These are phyloP conservation scores for Hansenula lynferdii DNA, from an alignment of 1,139 yeast species.

Conservation along the genomic window DNA sequence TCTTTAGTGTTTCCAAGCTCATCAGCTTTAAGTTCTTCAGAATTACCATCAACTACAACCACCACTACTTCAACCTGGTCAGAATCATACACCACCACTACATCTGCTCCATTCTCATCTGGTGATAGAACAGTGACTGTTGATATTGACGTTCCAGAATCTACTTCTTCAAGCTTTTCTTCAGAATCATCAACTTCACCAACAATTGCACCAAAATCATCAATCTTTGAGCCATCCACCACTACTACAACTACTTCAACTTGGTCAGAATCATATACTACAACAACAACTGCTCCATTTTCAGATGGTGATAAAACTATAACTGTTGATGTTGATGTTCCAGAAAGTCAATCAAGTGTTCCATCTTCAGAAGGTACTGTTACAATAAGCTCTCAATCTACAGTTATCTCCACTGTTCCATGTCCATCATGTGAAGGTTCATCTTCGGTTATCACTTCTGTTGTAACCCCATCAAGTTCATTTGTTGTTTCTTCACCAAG, in stretches of 20 bases:
- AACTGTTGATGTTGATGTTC: conserved; percentile 2
- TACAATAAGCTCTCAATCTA: no score
- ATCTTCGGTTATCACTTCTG: not conserved
- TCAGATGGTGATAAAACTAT: conserved; percentile 2
- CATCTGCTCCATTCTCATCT: no score
- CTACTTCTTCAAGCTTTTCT: not conserved
- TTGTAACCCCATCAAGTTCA: conserved; percentile 1
- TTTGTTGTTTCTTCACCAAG: not conserved
- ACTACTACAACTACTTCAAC: not conserved
- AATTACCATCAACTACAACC: conserved; percentile 4
- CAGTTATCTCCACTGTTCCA: not conserved
- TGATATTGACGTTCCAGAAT: no score
- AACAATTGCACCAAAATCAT: not conserved
- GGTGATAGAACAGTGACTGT: no score
- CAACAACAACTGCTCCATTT: conserved; percentile 1
- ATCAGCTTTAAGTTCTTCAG: no score
- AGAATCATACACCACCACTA: no score
- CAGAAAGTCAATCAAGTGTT: not conserved
- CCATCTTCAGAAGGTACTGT: conserved; percentile 1
- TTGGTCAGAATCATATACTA: conserved; percentile 2
- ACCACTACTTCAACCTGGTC: conserved; percentile 3
- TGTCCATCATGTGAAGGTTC: not conserved
- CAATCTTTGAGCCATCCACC: conserved; percentile 2
- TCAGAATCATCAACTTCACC: conserved; percentile 1
- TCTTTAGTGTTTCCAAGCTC: not conserved